Conservation (phyloP, 2,329 filamentous ascomycete genomes). For the Claviceps cyperi region DNA sequence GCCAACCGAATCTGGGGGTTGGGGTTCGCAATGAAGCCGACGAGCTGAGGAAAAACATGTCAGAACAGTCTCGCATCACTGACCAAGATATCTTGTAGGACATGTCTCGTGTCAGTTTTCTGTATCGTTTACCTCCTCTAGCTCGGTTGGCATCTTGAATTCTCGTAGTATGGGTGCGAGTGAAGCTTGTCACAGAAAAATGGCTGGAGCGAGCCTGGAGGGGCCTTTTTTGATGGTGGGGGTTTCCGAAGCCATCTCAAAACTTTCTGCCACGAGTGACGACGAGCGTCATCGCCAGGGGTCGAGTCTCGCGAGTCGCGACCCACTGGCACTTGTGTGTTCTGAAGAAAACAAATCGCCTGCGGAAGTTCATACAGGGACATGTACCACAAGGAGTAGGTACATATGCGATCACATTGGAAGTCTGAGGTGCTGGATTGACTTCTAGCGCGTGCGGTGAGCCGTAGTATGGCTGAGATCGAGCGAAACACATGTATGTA, state of each 20-base stretch:
- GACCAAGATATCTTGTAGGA: neutral
- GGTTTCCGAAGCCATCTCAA: slow-evolving; percentile 2
- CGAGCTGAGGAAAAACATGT: slow-evolving; percentile 41
- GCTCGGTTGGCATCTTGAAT: slow-evolving; percentile 53
- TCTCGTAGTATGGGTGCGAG: neutral
- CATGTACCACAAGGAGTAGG: neutral
- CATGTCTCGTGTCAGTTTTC: neutral
- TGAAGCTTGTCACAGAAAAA: slow-evolving; percentile 1
- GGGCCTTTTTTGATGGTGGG: slow-evolving; percentile 12
- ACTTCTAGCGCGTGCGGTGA: neutral
- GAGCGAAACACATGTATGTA: no score
- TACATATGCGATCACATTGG: no score
- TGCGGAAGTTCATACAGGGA: no score
- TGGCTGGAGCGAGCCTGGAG: slow-evolving; percentile 11
- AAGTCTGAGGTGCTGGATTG: no score
- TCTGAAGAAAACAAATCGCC: neutral
- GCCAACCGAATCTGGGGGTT: slow-evolving; percentile 82
- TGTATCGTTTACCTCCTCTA: slow-evolving; percentile 50
- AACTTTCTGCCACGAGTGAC: slow-evolving; percentile 5
- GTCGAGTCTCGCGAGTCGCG: neutral
- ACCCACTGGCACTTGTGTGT: slow-evolving; percentile 9
- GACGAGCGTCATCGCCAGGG: slow-evolving; percentile 7
- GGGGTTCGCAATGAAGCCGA: slow-evolving; percentile 84
- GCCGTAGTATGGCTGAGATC: neutral
- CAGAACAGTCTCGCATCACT: neutral